Conservation (phyloP, 805 yeast genomes). For the Wickerhamomyces ciferrii region DNA sequence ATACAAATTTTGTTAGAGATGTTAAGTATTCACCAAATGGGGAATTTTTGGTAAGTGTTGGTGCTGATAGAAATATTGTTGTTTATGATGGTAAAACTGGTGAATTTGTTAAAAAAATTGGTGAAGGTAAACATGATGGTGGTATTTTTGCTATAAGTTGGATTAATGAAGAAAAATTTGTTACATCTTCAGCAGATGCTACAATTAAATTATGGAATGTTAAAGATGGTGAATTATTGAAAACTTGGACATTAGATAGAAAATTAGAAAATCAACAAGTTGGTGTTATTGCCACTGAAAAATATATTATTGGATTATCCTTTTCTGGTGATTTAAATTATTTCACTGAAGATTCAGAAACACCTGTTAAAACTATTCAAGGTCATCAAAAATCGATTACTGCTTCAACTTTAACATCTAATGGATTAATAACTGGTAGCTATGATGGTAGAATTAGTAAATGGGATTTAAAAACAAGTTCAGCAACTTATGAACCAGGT, state of each 20-base stretch:
- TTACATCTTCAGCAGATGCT: slow-evolving; percentile 82
- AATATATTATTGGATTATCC: slow-evolving; percentile 59
- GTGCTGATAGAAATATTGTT: slow-evolving; percentile 74
- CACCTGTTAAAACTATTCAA: slow-evolving; percentile 31
- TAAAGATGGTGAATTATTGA: slow-evolving; percentile 33
- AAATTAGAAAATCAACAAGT: slow-evolving; percentile 65
- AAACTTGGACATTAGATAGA: slow-evolving; percentile 46
- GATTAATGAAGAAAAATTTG: slow-evolving; percentile 55
- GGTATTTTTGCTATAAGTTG: slow-evolving; percentile 80
- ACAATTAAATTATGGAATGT: slow-evolving; percentile 63
- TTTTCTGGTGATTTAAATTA: slow-evolving; percentile 67
- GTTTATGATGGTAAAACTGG: slow-evolving; percentile 88
- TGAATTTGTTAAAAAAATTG: slow-evolving; percentile 51
- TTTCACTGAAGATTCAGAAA: slow-evolving; percentile 36
- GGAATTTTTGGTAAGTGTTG: slow-evolving; percentile 66
- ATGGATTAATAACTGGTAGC: slow-evolving; percentile 55
- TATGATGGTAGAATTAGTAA: slow-evolving; percentile 70
- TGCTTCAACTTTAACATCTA: slow-evolving; percentile 33
- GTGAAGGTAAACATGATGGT: slow-evolving; percentile 53
- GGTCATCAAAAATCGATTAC: slow-evolving; percentile 89
- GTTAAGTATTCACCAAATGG: slow-evolving; percentile 85
- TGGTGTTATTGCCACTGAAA: slow-evolving; percentile 70
- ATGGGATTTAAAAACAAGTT: slow-evolving; percentile 44
- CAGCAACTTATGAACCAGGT: slow-evolving; percentile 31
- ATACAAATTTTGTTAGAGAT: slow-evolving; percentile 73